Conservation (phyloP, 2,329 filamentous ascomycete species). For the Pseudogymnoascus sp. region DNA sequence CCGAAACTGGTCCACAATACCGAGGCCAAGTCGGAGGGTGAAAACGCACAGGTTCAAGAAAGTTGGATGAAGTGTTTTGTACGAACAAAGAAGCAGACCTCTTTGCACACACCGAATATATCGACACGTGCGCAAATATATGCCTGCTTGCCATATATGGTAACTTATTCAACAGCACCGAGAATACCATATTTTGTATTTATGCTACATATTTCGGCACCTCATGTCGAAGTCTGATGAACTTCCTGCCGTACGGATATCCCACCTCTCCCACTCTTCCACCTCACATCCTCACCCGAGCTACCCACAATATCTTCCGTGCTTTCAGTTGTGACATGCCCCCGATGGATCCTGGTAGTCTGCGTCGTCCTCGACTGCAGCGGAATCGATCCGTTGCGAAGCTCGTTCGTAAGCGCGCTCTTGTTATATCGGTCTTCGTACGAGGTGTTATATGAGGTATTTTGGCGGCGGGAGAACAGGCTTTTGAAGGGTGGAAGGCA, state of each 20-base stretch:
- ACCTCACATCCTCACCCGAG: neutral
- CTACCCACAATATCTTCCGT: neutral
- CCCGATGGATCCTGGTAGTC: neutral
- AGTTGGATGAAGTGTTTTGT: too few relatives aligned
- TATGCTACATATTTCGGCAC: neutral
- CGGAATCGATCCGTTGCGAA: neutral
- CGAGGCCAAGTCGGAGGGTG: too few relatives aligned
- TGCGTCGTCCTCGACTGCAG: neutral
- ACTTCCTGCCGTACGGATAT: neutral
- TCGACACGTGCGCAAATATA: neutral
- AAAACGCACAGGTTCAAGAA: too few relatives aligned
- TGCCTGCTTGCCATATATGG: neutral
- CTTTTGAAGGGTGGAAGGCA: neutral
- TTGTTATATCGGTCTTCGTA: neutral
- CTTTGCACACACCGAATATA: too few relatives aligned
- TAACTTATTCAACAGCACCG: too few relatives aligned
- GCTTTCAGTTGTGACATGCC: neutral
- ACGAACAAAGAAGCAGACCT: too few relatives aligned
- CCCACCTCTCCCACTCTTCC: neutral
- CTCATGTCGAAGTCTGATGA: neutral
- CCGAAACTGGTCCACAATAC: too few relatives aligned
- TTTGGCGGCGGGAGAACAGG: neutral
- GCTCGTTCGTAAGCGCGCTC: neutral
- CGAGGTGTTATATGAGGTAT: neutral
- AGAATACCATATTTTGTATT: neutral